Evolutionary conservation across 148 eudicot genomes (phyloP).

Genomic region (Arbutus unedo): DNA sequence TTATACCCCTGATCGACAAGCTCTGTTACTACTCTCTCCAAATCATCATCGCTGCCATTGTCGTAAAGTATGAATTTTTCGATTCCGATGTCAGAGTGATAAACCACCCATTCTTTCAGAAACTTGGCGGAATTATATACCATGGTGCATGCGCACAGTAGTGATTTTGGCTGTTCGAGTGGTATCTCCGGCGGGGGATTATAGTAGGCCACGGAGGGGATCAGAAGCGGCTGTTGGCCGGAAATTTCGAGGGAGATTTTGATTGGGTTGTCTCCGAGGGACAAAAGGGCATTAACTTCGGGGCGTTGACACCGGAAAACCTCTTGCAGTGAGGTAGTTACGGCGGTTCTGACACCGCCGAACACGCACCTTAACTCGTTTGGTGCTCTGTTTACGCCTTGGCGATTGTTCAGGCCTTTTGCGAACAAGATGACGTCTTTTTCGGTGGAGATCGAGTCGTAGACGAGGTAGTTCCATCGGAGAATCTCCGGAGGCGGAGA

Average conservation of each 20-base stretch:
- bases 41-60: constrained; percentile 64
- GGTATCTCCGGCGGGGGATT: constrained; percentile 30
- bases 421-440: constrained; percentile 62
- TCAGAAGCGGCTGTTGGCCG: constrained; percentile 20
- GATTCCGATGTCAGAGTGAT: constrained; percentile 58
- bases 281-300: background rate
- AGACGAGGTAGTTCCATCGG: constrained; percentile 54
- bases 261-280: background rate
- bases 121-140: constrained; percentile 58
- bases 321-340: constrained; percentile 50
- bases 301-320: constrained; percentile 69
- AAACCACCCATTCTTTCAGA: constrained; percentile 67
- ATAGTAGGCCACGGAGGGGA: constrained; percentile 56
- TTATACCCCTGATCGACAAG: constrained; percentile 44
- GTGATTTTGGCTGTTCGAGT: constrained; percentile 16
- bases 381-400: constrained; percentile 42
- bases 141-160: constrained; percentile 74
- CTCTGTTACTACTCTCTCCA: constrained; percentile 27
- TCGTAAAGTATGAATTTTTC: constrained; percentile 60
- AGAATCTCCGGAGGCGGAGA: constrained; percentile 23
- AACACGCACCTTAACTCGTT: constrained; percentile 44
- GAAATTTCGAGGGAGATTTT: constrained; percentile 41
- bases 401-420: constrained; percentile 61
- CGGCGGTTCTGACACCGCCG: constrained; percentile 42
- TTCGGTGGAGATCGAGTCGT: constrained; percentile 44